Conservation (phyloP, 2,329 filamentous ascomycete genomes). For the Byssochlamys sp. region DNA sequence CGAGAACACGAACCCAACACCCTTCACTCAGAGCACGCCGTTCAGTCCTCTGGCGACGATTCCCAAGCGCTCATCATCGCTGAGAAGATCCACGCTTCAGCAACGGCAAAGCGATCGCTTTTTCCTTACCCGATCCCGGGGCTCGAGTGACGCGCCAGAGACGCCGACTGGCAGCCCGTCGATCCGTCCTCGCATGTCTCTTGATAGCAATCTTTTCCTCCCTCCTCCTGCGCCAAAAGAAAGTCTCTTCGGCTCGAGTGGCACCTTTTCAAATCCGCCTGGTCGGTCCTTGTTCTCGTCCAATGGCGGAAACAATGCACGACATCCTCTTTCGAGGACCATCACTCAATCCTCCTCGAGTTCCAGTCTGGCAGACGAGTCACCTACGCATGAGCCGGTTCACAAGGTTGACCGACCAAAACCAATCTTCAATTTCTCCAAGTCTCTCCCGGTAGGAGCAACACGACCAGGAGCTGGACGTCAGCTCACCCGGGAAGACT, state of each 20-base stretch:
- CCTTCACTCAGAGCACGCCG: conserved; percentile 27
- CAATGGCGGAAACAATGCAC: conserved; percentile 18
- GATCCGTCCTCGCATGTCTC: conserved; percentile 60
- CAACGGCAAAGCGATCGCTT: conserved; percentile 65
- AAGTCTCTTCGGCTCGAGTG: conserved; percentile 53
- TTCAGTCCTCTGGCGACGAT: conserved; percentile 44
- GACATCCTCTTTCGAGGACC: conserved; percentile 77
- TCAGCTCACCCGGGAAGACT: conserved; percentile 41
- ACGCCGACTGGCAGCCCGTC: conserved; percentile 49
- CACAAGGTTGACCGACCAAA: conserved; percentile 47
- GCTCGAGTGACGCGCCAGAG: conserved; percentile 35
- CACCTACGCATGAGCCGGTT: conserved; percentile 53
- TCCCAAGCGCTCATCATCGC: conserved; percentile 62
- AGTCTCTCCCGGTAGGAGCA: conserved; percentile 62
- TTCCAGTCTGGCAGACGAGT: conserved; percentile 67
- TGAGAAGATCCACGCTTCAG: conserved; percentile 78
- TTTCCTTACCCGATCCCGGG: conserved; percentile 38
- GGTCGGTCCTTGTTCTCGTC: conserved; percentile 33
- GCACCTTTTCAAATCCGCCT: conserved; percentile 45
- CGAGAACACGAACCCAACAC: conserved; percentile 17
- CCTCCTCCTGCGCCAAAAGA: conserved; percentile 47
- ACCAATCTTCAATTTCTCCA: conserved; percentile 54
- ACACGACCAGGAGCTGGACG: conserved; percentile 39
- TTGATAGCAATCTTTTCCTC: conserved; percentile 65
- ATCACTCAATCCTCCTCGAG: conserved; percentile 78